phyloP scores from a whole-genome alignment of 2,329 filamentous ascomycete species.

The Stemphylium beticola region DNA sequence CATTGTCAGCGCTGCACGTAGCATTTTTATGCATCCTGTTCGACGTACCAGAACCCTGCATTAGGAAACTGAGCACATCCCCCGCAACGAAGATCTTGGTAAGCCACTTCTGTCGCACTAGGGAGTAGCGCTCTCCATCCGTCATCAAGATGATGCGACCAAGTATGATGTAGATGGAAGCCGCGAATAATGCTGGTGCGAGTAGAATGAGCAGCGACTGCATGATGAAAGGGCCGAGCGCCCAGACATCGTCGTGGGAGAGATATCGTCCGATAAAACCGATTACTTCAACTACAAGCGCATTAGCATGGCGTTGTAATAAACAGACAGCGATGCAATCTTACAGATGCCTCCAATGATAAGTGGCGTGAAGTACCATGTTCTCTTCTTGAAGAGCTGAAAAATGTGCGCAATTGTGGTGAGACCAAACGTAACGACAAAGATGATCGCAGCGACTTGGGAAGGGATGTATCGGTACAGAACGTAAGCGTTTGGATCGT shows the following conservation, averaged over 20 bases:
- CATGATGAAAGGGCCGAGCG: slow-evolving; percentile 51
- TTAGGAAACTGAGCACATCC: slow-evolving; percentile 54
- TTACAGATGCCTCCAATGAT: slow-evolving; percentile 58
- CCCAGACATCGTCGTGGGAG: slow-evolving; percentile 46
- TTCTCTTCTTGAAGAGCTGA: slow-evolving; percentile 51
- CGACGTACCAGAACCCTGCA: slow-evolving; percentile 42
- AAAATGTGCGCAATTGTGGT: slow-evolving; percentile 51
- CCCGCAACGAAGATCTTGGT: slow-evolving; percentile 56
- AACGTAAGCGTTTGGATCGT: slow-evolving; percentile 20
- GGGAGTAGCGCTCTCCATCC: slow-evolving; percentile 47
- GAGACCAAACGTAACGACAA: slow-evolving; percentile 54
- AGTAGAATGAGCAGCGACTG: slow-evolving; percentile 54
- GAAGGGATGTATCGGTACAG: slow-evolving; percentile 51
- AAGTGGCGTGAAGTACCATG: slow-evolving; percentile 61
- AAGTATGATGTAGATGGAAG: slow-evolving; percentile 58
- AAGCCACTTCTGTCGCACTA: slow-evolving; percentile 50
- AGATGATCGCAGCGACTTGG: slow-evolving; percentile 54
- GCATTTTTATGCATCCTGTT: slow-evolving; percentile 36
- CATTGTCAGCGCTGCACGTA: not conserved
- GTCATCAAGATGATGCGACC: slow-evolving; percentile 52
- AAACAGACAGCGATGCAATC: slow-evolving; percentile 10
- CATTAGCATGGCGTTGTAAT: no score
- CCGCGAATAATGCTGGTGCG: slow-evolving; percentile 56
- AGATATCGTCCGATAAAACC: slow-evolving; percentile 58
- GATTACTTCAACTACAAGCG: slow-evolving; percentile 54